phyloP scores from a whole-genome alignment of 805 yeast genomes.

The Metschnikowia arizonensis region DNA sequence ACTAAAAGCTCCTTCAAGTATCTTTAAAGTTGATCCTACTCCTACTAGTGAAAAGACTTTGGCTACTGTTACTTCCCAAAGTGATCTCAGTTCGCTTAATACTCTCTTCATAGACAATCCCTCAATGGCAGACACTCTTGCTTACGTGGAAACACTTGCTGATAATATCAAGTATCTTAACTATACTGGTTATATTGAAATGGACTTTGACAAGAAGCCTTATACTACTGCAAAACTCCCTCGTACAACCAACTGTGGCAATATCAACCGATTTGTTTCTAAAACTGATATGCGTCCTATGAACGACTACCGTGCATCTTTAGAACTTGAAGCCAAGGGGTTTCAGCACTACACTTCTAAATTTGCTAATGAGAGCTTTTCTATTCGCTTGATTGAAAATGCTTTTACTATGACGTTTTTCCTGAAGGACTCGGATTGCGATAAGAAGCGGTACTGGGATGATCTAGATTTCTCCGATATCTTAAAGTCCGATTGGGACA shows the following conservation, averaged over 20 bases:
- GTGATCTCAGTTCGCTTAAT: constrained; percentile 11
- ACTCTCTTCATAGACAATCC: constrained; percentile 8
- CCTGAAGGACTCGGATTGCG: neutral
- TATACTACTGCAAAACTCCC: constrained; percentile 8
- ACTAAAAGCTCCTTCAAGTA: constrained; percentile 1
- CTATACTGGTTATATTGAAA: constrained; percentile 7
- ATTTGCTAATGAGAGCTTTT: constrained; percentile 8
- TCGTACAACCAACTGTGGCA: constrained; percentile 14
- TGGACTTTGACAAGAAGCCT: constrained; percentile 9
- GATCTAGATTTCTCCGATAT: constrained; percentile 11
- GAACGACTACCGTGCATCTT: constrained; percentile 15
- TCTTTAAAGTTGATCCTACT: constrained; percentile 7
- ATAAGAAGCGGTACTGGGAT: constrained; percentile 15
- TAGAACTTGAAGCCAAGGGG: constrained; percentile 16
- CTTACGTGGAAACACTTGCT: neutral
- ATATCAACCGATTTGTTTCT: constrained; percentile 10
- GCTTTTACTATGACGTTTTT: constrained; percentile 16
- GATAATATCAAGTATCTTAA: constrained; percentile 4
- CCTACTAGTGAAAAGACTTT: constrained; percentile 15
- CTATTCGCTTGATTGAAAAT: constrained; percentile 15
- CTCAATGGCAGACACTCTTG: constrained; percentile 1
- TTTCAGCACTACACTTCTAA: constrained; percentile 6
- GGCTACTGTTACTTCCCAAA: constrained; percentile 9
- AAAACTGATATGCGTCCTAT: constrained; percentile 13
- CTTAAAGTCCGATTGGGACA: constrained; percentile 9